Conservation (phyloP, 2,329 filamentous ascomycete genomes). For the Dactylellina sp. region DNA sequence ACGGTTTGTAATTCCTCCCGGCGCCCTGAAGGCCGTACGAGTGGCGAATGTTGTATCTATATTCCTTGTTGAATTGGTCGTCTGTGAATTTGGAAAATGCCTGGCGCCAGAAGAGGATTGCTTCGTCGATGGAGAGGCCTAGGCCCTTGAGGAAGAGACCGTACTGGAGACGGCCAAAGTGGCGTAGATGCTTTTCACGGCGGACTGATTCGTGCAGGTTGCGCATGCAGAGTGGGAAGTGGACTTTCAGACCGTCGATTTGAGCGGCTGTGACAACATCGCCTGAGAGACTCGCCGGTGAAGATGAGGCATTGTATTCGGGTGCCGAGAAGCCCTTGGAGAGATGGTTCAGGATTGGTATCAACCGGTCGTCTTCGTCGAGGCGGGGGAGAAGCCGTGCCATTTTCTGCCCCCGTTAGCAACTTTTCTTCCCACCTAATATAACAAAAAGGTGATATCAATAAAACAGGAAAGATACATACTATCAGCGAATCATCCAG, state of each 20-base stretch:
- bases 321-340: constrained; percentile 95
- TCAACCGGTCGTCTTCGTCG: constrained; percentile 93
- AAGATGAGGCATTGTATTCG: constrained; percentile 80
- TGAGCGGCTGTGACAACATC: constrained; percentile 81
- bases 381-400: constrained; percentile 89
- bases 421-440: background rate
- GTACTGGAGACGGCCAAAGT: constrained; percentile 93
- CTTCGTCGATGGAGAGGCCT: constrained; percentile 90
- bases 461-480: constrained; percentile 60
- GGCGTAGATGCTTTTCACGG: constrained; percentile 90
- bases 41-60: constrained; percentile 97
- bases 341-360: constrained; percentile 80
- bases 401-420: constrained; percentile 72
- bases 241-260: constrained; percentile 80
- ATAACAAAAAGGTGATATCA: constrained; percentile 41
- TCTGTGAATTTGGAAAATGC: constrained; percentile 88
- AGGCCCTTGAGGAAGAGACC: constrained; percentile 96
- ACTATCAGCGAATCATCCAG: constrained; percentile 87
- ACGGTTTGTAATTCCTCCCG: constrained; percentile 87
- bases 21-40: constrained; percentile 95
- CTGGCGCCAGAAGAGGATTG: constrained; percentile 88
- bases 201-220: constrained; percentile 87
- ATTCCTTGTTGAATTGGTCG: constrained; percentile 96
- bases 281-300: constrained; percentile 71
- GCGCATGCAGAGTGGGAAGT: constrained; percentile 95